These are phyloP conservation scores for Schwanniomyces pseudopolymorphus DNA, from an alignment of 805 yeast species.

Conservation along the genomic window DNA sequence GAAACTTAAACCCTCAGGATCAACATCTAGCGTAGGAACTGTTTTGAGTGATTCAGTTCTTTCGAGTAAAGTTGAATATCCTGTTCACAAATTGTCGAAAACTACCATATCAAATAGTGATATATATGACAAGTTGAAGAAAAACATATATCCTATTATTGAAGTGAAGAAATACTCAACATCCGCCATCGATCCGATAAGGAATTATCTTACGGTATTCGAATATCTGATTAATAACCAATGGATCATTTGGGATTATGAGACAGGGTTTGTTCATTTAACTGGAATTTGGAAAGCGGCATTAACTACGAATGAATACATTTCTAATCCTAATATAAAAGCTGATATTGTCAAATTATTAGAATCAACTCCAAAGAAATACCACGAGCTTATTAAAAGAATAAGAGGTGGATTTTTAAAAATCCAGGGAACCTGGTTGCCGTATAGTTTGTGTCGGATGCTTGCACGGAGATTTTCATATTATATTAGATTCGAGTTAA, in stretches of 20 bases:
- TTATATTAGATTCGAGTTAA: conserved; percentile 68
- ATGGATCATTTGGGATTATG: conserved; percentile 83
- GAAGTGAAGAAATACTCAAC: conserved; percentile 61
- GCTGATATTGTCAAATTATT: conserved; percentile 75
- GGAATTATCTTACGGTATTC: conserved; percentile 66
- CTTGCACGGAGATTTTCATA: conserved; percentile 77
- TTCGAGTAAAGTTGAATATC: conserved; percentile 10
- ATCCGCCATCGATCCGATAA: conserved; percentile 58
- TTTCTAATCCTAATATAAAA: conserved; percentile 35
- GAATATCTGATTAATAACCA: conserved; percentile 70
- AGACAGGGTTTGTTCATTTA: conserved; percentile 80
- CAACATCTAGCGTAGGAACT: neutral
- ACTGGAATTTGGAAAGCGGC: conserved; percentile 83
- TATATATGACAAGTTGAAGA: conserved; percentile 4
- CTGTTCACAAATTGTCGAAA: conserved; percentile 9
- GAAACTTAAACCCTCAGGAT: neutral
- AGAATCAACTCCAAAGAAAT: conserved; percentile 59
- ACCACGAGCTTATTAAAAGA: conserved; percentile 62
- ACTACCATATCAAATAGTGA: neutral
- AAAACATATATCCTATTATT: conserved; percentile 16
- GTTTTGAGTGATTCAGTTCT: neutral
- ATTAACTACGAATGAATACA: conserved; percentile 13
- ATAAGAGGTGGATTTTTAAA: conserved; percentile 89
- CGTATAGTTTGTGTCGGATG: conserved; percentile 62
- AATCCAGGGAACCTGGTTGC: conserved; percentile 94